Evolutionary conservation across 2,329 filamentous ascomycete species (phyloP).

Genomic region (Diaporthe vaccinii): DNA sequence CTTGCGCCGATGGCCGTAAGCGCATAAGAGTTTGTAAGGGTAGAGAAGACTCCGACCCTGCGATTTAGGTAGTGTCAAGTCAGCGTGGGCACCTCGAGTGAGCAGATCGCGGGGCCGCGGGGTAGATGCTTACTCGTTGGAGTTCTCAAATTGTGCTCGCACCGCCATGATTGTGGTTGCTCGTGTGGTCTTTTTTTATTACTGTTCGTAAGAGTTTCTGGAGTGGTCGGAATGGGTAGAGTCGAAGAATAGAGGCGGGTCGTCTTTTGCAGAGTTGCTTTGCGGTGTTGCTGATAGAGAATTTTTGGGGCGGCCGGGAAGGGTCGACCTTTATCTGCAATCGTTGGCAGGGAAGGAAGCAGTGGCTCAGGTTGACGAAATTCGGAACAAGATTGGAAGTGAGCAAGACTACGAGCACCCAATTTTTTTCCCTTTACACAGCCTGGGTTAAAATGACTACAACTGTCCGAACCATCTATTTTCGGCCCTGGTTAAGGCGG

Average conservation of each 20-base stretch:
- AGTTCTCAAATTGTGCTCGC: conserved; percentile 87
- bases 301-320: conserved; percentile 40
- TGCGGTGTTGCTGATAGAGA: conserved; percentile 35
- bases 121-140: conserved; percentile 79
- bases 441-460: conserved; percentile 30
- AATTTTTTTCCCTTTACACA: neutral
- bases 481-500: neutral
- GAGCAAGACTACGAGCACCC: neutral
- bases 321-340: conserved; percentile 40
- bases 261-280: conserved; percentile 35
- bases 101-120: conserved; percentile 42
- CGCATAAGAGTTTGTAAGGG: conserved; percentile 97
- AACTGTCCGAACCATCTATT: neutral
- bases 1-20: conserved; percentile 94
- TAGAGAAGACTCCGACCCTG: conserved; percentile 96
- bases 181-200: neutral
- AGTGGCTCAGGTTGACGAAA: conserved; percentile 22
- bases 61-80: conserved; percentile 39
- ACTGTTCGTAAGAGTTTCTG: neutral
- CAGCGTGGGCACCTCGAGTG: conserved; percentile 42
- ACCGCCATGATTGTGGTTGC: conserved; percentile 70
- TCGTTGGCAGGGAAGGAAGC: conserved; percentile 38
- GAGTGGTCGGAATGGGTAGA: neutral
- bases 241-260: conserved; percentile 8
- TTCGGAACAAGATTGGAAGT: neutral